A percentile compares a stretch with the other conserved stretches of the same genome.
These are phyloP conservation scores for Apiotrichum sp. DNA, from an alignment of 1,284 basidiomycete species.

Conservation along the genomic window DNA sequence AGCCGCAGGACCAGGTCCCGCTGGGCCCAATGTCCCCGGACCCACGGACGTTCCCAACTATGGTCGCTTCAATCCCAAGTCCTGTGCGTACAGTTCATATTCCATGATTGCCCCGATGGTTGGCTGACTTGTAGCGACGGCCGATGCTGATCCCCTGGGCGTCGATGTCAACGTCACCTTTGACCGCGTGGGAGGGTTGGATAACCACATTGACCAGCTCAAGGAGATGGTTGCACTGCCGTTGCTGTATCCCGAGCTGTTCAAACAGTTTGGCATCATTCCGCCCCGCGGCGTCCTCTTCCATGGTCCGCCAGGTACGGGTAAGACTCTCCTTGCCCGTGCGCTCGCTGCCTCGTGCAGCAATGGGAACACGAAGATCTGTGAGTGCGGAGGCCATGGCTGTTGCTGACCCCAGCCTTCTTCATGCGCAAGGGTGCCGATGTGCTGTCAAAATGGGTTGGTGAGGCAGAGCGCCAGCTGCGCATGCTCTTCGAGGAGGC, in stretches of 20 bases:
- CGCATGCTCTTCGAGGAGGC: conserved; percentile 96
- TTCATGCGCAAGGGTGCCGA: conserved; percentile 99
- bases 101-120: conserved; percentile 12
- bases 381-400: not conserved
- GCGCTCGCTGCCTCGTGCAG: conserved; percentile 92
- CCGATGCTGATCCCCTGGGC: conserved; percentile 92
- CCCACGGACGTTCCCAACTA: conserved; percentile 44
- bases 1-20: conserved; percentile 48
- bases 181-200: conserved; percentile 93
- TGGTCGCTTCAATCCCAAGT: conserved; percentile 45
- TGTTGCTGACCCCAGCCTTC: conserved; percentile 60
- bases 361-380: conserved; percentile 77
- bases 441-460: conserved; percentile 98
- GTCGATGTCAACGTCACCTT: conserved; percentile 92
- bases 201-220: conserved; percentile 91
- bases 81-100: conserved; percentile 1
- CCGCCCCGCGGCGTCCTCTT: conserved; percentile 96
- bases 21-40: conserved; percentile 71
- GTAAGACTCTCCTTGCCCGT: conserved; percentile 83
- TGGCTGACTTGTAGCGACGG: conserved; percentile 56
- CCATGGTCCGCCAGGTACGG: conserved; percentile 88
- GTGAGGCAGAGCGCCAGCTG: conserved; percentile 94
- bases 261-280: conserved; percentile 88
- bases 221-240: conserved; percentile 99
- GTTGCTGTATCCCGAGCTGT: conserved; percentile 93